phyloP scores from a whole-genome alignment of 768 basidiomycete genomes.

The Lactifluus rugatus region DNA sequence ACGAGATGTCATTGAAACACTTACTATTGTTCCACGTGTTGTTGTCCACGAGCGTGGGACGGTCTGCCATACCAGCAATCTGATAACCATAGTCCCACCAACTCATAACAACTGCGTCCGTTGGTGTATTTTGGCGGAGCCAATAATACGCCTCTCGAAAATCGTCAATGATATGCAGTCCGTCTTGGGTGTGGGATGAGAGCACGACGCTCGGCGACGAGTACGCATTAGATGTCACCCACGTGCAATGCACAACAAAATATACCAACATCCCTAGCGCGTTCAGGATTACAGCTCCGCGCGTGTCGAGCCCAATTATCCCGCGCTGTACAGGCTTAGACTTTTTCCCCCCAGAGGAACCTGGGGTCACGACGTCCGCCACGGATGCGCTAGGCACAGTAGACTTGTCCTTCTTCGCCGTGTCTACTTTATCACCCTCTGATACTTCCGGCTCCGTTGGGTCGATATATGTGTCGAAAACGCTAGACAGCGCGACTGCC shows the following conservation, averaged over 20 bases:
- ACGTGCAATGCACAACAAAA: conserved; percentile 96
- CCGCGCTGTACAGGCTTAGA: conserved; percentile 37
- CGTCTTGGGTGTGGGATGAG: conserved; percentile 68
- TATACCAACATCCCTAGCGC: conserved; percentile 69
- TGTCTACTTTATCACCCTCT: conserved; percentile 29
- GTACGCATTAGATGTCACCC: conserved; percentile 90
- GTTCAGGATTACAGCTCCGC: conserved; percentile 65
- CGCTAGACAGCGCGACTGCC: conserved; percentile 80
- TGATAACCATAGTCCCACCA: conserved; percentile 99
- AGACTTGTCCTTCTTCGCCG: conserved; percentile 42
- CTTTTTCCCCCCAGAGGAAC: conserved; percentile 25
- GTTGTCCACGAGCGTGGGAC: conserved; percentile 94
- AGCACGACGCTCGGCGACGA: conserved; percentile 97
- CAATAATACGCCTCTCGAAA: conserved; percentile 99
- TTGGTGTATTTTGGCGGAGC: conserved; percentile 89
- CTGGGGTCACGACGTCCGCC: conserved; percentile 14
- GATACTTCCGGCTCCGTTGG: conserved; percentile 53
- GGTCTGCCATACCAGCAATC: conserved; percentile 97
- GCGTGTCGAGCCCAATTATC: conserved; percentile 79
- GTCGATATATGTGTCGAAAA: conserved; percentile 87
- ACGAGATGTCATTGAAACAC: conserved; percentile 25
- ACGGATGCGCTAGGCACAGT: conserved; percentile 25
- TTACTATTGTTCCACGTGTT: conserved; percentile 99
- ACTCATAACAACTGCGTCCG: conserved; percentile 91
- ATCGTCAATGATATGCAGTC: conserved; percentile 95